A percentile compares a stretch with the other conserved stretches of the same genome.
Evolutionary conservation across 768 basidiomycete species (phyloP).

Genomic region (Boletus sp.): DNA sequence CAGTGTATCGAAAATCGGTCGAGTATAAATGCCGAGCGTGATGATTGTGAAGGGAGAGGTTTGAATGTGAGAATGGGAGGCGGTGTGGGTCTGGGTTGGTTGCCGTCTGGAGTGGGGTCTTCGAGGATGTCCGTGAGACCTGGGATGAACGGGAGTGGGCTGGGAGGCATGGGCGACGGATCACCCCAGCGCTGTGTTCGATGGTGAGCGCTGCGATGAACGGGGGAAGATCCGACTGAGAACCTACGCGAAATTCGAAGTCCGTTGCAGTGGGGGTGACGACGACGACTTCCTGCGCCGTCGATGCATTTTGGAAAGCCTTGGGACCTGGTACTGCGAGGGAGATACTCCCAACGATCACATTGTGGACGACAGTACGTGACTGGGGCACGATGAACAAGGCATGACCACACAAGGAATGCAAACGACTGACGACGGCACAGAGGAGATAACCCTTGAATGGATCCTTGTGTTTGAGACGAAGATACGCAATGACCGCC

Average conservation of each 20-base stretch:
- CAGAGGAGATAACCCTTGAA: constrained; percentile 74
- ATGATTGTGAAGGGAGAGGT: constrained; percentile 65
- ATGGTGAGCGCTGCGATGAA: constrained; percentile 5
- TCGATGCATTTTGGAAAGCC: constrained; percentile 76
- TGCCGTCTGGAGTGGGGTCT: constrained; percentile 2
- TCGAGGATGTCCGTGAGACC: constrained; percentile 13
- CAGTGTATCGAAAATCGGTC: constrained; percentile 70
- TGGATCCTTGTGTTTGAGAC: constrained; percentile 76
- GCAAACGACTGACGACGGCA: constrained; percentile 54
- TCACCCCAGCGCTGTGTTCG: constrained; percentile 60
- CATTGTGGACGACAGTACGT: constrained; percentile 70
- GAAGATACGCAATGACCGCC: constrained; percentile 72
- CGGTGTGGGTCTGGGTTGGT: constrained; percentile 1
- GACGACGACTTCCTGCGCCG: constrained; percentile 77
- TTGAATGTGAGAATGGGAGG: constrained; percentile 46
- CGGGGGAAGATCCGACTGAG: constrained; percentile 6
- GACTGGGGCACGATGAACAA: constrained; percentile 32
- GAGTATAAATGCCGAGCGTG: constrained; percentile 76
- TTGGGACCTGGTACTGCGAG: constrained; percentile 73
- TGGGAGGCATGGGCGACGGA: constrained; percentile 59
- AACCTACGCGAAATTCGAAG: constrained; percentile 51
- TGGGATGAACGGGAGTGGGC: constrained; percentile 36
- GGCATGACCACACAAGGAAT: not conserved
- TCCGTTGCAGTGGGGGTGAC: constrained; percentile 57
- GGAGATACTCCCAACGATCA: constrained; percentile 73